Evolutionary conservation across 2,329 filamentous ascomycete genomes (phyloP), one percentile per base, ranked within the genome.

Genomic region (Fusarium tupiense): DNA sequence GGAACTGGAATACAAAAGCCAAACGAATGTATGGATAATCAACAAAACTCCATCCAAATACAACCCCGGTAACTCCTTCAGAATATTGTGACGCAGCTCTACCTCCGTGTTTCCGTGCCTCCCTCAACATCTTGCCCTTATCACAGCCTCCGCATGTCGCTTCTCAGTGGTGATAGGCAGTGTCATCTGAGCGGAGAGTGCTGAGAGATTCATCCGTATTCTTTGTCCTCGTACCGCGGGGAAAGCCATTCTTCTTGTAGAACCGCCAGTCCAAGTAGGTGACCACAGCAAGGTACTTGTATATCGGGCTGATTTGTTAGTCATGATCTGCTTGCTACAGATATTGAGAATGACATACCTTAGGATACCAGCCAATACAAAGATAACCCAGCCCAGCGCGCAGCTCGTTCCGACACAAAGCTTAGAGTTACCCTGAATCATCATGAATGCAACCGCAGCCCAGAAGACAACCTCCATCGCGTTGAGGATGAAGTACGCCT

Each of bases 251-350:
- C 43, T 61, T 64, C 61, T 64, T 64, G n/a, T 40, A 60, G 26
- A 64, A 64, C 5, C 61, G 54, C 61, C 61, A 64, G n/a, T 64
- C 61, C 41, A 64, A n/a, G 20, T 26, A 64, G n/a, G 22, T 61
- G 7, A 64, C 54, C 6, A 61, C 35, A 20, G 61, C 54, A 9
- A 64, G 61, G 22, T 64, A 64, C 22, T 64, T 40, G 19, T 60
- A 60, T 6, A 64, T 33, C 10, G 53, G 52, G 13, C 61, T 63
- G 17, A 11, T 9, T 33, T 6, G 26, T 63, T 11, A 63, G 41
- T 41, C 16, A 20, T 2, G 9, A 24, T n/a, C 19, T 22, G 6
- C 3, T 19, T 33, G 33, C 33, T 35, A 20, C 7, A 0, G 7
- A 2, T 26, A 2, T 1, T n/a, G 14, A 40, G 5, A 38, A 35